A percentile compares a stretch with the other conserved stretches of the same genome.
These are phyloP conservation scores for Shiraia bambusicola DNA, from an alignment of 2,329 filamentous ascomycete genomes.

Conservation along the genomic window DNA sequence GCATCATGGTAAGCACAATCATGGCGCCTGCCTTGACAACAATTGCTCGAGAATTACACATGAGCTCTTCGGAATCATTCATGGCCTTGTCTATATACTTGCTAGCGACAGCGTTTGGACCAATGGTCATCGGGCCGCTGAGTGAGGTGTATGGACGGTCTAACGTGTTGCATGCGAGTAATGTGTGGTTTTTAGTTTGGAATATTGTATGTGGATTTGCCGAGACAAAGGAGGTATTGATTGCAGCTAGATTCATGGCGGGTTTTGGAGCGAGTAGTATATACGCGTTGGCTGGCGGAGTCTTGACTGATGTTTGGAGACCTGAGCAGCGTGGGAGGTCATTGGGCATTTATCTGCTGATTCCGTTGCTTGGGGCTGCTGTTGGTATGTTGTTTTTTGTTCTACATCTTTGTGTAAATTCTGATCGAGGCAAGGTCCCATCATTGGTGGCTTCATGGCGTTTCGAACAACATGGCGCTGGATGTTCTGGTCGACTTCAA, in stretches of 20 bases:
- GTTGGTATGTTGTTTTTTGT: slow-evolving; percentile 9
- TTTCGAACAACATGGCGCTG: slow-evolving; percentile 29
- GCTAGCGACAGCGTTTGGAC: slow-evolving; percentile 31
- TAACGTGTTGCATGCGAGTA: slow-evolving; percentile 23
- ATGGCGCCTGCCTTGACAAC: slow-evolving; percentile 29
- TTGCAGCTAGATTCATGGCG: slow-evolving; percentile 27
- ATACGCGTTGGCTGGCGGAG: slow-evolving; percentile 23
- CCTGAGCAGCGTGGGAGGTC: slow-evolving; percentile 24
- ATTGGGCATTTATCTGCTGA: slow-evolving; percentile 24
- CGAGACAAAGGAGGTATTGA: slow-evolving; percentile 23
- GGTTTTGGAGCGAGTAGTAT: slow-evolving; percentile 30
- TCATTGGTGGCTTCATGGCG: slow-evolving; percentile 34
- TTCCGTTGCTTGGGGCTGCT: slow-evolving; percentile 22
- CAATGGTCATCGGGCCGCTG: slow-evolving; percentile 30
- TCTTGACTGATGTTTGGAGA: slow-evolving; percentile 29
- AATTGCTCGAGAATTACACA: slow-evolving; percentile 25
- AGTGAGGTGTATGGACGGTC: slow-evolving; percentile 33
- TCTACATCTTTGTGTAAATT: not conserved
- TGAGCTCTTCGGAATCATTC: slow-evolving; percentile 21
- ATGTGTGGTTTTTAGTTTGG: slow-evolving; percentile 30
- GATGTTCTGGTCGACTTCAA: slow-evolving; percentile 33
- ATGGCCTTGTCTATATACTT: slow-evolving; percentile 35
- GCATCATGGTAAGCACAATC: slow-evolving; percentile 36
- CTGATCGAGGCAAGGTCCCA: slow-evolving; percentile 15
- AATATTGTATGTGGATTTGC: slow-evolving; percentile 32